phyloP scores from a whole-genome alignment of 495 filamentous ascomycete species.

The Hyaloscypha finlandica region DNA sequence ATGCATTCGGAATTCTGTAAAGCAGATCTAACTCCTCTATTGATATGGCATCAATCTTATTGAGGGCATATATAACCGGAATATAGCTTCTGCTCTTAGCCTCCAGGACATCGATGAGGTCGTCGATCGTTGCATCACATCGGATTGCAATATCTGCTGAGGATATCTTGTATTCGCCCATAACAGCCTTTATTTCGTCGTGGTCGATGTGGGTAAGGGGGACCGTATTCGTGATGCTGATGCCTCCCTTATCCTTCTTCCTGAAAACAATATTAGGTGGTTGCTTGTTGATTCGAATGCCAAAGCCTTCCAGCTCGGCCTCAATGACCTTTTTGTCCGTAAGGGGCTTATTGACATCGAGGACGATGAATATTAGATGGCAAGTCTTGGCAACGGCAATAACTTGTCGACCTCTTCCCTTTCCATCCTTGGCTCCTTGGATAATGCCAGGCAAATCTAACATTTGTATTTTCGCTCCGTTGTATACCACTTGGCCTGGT shows the following conservation, averaged over 20 bases:
- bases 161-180: constrained; percentile 94
- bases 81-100: constrained; percentile 96
- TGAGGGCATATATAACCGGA: constrained; percentile 95
- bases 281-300: constrained; percentile 95
- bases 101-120: constrained; percentile 94
- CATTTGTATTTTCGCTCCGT: constrained; percentile 97
- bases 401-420: constrained; percentile 96
- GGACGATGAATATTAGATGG: constrained; percentile 97
- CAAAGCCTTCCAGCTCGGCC: constrained; percentile 94
- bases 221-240: constrained; percentile 90
- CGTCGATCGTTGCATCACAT: constrained; percentile 83
- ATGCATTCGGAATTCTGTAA: constrained; percentile 95
- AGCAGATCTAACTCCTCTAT: constrained; percentile 96
- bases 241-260: constrained; percentile 98
- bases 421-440: constrained; percentile 96
- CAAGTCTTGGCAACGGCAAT: constrained; percentile 99
- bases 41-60: constrained; percentile 98
- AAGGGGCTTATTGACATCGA: constrained; percentile 97
- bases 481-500: constrained; percentile 94
- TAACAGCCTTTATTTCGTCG: constrained; percentile 96
- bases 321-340: constrained; percentile 98
- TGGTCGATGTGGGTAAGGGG: constrained; percentile 89
- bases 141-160: constrained; percentile 98
- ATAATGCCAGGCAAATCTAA: constrained; percentile 99
- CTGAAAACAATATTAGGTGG: constrained; percentile 97